These are phyloP conservation scores for Mucor sp. DNA, from an alignment of 371 early-diverging fungal species.

Conservation along the genomic window DNA sequence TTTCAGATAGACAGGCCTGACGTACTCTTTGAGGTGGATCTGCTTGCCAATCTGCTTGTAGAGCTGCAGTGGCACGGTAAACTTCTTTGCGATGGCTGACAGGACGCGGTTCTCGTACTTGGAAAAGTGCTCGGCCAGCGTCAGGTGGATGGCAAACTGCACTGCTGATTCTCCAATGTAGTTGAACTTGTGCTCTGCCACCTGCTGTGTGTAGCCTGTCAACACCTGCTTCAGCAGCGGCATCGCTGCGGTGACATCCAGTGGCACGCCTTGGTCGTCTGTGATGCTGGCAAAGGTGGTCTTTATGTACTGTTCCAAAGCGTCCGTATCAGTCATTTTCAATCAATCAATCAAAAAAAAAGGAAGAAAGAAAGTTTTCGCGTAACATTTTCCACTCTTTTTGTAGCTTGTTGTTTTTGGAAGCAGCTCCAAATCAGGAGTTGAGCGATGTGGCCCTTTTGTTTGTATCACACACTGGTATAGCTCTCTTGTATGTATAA, in stretches of 20 bases:
- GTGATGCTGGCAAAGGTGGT: not conserved
- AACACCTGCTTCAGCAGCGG: not conserved
- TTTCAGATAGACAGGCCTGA: not conserved
- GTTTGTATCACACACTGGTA: constrained; percentile 10
- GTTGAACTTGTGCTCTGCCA: constrained; percentile 1
- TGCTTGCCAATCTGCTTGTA: not conserved
- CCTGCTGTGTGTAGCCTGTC: not conserved
- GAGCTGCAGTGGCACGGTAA: not conserved
- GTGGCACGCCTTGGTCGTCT: not conserved
- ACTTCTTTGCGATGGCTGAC: not conserved
- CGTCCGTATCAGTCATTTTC: not conserved
- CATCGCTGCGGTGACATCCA: not conserved
- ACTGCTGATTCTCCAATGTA: constrained; percentile 9
- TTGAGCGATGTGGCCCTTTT: constrained; percentile 2
- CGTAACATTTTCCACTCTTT: not conserved
- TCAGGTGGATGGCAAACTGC: constrained; percentile 5
- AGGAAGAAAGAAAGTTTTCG: not conserved
- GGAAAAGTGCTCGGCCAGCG: not conserved
- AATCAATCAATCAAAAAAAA: not conserved
- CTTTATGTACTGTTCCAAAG: not conserved
- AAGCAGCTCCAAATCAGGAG: not conserved
- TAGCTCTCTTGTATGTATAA: no score
- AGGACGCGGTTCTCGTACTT: not conserved
- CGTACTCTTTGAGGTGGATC: not conserved
- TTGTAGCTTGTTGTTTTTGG: not conserved